Evolutionary conservation across 495 filamentous ascomycete genomes (phyloP), one percentile per base, ranked within the genome.

Genomic region (Penicillium mononematosum): DNA sequence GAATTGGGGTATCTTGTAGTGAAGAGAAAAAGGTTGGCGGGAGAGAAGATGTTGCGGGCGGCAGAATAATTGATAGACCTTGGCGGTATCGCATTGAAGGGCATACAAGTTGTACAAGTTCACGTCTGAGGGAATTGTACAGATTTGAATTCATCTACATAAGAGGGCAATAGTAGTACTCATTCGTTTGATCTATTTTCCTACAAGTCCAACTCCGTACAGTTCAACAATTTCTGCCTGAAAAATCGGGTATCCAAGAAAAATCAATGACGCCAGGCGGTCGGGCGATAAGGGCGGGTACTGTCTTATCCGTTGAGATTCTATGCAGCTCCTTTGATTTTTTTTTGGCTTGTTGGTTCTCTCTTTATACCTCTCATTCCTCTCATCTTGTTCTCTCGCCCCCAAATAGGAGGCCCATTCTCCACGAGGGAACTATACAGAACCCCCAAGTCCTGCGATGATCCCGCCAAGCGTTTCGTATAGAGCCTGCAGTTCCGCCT

Each of bases 401-500:
- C 45, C n/a, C 5, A n/a, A n/a, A 34, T 48, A 4, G 45, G 24
- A 27, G 31, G 4, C 17, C 10, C 2, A 11, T 20, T 6, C 5
- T 34, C 2, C 29, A 46, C 27, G 44, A 20, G 46, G 55, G 55
- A 55, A 44, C 39, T 43, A 52, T 56, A 34, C 50, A 20, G 55
- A 39, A 49, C 8, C 47, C 12, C 34, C 8, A 17, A 29, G 31
- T 43, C 41, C 52, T 54, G 53, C 53, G 51, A 70, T 76, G 69
- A 60, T 72, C 59, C 48, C 62, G 55, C 66, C 70, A 66, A 68
- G 58, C 55, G 49, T 64, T 46, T 53, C 63, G 8, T 50, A 60
- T 68, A 66, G 74, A 69, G 70, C 69, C 70, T 75, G 74, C 72
- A 70, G 69, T 66, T 54, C 68, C 46, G 56, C 69, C 72, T 71